phyloP scores from a whole-genome alignment of 768 basidiomycete species.

The Daedalea quercina region DNA sequence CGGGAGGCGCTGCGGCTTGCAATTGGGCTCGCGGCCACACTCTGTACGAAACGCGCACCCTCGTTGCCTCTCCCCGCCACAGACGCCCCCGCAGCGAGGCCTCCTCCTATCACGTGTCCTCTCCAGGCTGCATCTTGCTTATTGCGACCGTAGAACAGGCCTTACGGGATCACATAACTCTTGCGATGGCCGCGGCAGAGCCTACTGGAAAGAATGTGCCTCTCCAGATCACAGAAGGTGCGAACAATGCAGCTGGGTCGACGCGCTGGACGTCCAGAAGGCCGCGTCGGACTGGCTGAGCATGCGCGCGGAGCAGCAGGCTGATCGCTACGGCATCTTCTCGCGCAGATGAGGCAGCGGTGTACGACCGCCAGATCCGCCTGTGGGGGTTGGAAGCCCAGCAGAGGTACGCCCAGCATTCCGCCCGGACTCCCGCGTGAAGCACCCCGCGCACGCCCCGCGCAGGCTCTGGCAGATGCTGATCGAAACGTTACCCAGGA shows the following conservation, averaged over 20 bases:
- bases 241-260: neutral
- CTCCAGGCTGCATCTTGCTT: too few relatives aligned
- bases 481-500: constrained; percentile 39
- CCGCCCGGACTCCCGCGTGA: constrained; percentile 5
- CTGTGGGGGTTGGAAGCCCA: constrained; percentile 98
- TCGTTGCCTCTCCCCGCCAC: neutral
- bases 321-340: neutral
- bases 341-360: constrained; percentile 55
- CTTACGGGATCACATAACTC: neutral
- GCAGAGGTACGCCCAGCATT: constrained; percentile 56
- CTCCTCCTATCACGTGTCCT: neutral
- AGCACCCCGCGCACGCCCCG: neutral
- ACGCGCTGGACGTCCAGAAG: neutral
- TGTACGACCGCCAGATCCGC: constrained; percentile 96
- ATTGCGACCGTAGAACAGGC: too few relatives aligned
- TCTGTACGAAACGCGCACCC: neutral
- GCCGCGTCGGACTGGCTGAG: neutral
- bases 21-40: too few relatives aligned
- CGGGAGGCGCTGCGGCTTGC: neutral
- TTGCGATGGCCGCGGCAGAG: constrained; percentile 17
- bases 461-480: neutral
- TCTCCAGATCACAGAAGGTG: constrained; percentile 61
- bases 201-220: constrained; percentile 30
- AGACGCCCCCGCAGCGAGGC: neutral
- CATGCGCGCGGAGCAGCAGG: neutral